phyloP scores from a whole-genome alignment of 2,329 filamentous ascomycete genomes.

The Chaetomium sp. region DNA sequence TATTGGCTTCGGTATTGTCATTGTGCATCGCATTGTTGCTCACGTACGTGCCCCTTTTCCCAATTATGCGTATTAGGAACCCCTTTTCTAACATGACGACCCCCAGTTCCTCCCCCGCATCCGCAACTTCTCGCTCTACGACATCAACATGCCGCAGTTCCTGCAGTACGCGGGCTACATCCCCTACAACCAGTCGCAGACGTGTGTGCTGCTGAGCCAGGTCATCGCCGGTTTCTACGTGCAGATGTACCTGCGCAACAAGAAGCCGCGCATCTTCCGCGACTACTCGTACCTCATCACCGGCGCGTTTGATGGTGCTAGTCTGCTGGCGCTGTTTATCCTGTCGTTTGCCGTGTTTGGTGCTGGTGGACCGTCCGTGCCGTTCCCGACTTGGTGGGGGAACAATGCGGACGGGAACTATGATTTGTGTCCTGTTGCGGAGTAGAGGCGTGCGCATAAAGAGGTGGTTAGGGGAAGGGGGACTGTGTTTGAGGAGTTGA shows the following conservation, averaged over 20 bases:
- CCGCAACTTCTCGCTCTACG: conserved; percentile 32
- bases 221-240: conserved; percentile 39
- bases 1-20: conserved; percentile 40
- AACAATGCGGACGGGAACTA: conserved; percentile 44
- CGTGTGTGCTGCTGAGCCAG: conserved; percentile 46
- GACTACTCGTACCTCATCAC: conserved; percentile 49
- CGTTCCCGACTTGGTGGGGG: conserved; percentile 50
- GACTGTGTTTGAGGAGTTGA: not conserved
- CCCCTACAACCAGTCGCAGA: conserved; percentile 49
- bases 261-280: conserved; percentile 44
- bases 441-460: no score
- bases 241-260: conserved; percentile 48
- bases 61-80: not conserved
- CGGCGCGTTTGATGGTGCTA: conserved; percentile 47
- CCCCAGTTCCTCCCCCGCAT: conserved; percentile 42
- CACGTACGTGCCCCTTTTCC: conserved; percentile 28
- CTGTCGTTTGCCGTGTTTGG: conserved; percentile 52
- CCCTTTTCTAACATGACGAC: not conserved
- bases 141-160: conserved; percentile 48
- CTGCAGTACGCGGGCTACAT: conserved; percentile 49
- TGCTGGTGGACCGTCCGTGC: conserved; percentile 33
- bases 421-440: conserved; percentile 38
- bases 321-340: conserved; percentile 43
- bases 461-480: no score
- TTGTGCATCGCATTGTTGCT: conserved; percentile 38